These are phyloP conservation scores for Pythium rishiriense DNA, from an alignment of 352 stramenopile genomes.

Conservation along the genomic window DNA sequence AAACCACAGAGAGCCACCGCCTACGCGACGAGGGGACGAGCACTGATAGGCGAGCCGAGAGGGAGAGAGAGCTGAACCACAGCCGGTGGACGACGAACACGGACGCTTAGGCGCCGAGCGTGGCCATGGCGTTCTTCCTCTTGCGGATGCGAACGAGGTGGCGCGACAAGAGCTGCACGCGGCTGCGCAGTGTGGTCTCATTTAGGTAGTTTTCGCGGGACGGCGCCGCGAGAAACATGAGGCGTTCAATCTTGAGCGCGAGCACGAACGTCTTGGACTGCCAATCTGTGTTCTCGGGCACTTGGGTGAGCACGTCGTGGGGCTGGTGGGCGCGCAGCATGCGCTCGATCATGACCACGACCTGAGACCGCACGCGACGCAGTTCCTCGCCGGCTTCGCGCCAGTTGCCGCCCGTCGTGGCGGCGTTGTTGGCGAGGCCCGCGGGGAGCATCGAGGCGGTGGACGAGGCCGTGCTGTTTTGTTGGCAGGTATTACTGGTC, in stretches of 20 bases:
- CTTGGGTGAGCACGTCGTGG: slow-evolving; percentile 59
- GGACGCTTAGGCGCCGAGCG: slow-evolving; percentile 18
- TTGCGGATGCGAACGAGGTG: slow-evolving; percentile 60
- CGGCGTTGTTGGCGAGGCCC: slow-evolving; percentile 1
- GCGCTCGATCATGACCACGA: slow-evolving; percentile 52
- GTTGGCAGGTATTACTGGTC: slow-evolving; percentile 13
- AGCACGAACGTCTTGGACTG: slow-evolving; percentile 57
- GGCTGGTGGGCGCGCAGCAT: slow-evolving; percentile 58
- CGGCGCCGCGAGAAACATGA: slow-evolving; percentile 63
- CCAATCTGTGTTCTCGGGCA: slow-evolving; percentile 64
- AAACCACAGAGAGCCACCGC: background rate
- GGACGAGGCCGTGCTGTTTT: slow-evolving; percentile 5
- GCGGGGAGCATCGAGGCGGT: slow-evolving; percentile 4
- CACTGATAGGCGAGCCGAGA: background rate
- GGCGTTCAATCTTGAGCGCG: slow-evolving; percentile 62
- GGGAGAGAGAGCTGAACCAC: background rate
- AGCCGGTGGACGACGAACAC: background rate
- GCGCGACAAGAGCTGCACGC: slow-evolving; percentile 53
- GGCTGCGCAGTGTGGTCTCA: slow-evolving; percentile 47
- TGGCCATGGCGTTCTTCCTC: slow-evolving; percentile 54
- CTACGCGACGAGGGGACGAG: background rate
- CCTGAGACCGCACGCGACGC: slow-evolving; percentile 39
- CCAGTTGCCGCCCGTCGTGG: slow-evolving; percentile 33
- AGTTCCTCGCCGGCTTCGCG: slow-evolving; percentile 41
- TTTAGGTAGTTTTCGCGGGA: slow-evolving; percentile 58